Evolutionary conservation across 306 rosid genomes (phyloP), one percentile per base, ranked within the genome.

Genomic region (Lathyrus sativus): DNA sequence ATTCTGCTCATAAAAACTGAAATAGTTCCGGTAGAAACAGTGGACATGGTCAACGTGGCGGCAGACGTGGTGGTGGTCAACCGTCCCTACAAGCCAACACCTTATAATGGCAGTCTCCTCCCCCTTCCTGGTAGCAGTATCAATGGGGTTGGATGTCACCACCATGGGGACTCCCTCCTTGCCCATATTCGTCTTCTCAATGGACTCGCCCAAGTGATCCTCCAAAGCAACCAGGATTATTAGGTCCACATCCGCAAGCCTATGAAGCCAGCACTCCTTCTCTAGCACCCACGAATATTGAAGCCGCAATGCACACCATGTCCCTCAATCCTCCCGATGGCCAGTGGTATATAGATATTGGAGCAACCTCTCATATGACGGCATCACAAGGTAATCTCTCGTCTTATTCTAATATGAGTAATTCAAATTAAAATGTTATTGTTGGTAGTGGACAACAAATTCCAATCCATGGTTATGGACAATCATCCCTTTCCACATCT

Each of bases 321-420:
- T 17, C 35, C 2, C 50, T 39, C 11, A 62, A 62, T 37, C 4
- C 29, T 38, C 15, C 51, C 2, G 10, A 62, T 39, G 35, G 17
- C 0, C 3, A 62, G 2, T 62, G 67, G 35, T 39, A 62, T 18
- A 62, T 62, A 18, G 67, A 62, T 62, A 62, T 3, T 7, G 17
- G 65, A 7, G 44, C 45, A 14, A 59, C 65, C 3, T 59, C 28
- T 15, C 45, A 60, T 17, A 60, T 60, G 65, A 60, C 45, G 8
- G 1, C 28, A 14, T 14, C 24, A 1, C 65, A 8, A 60, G 65
- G 45, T 60, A 60, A 5, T 35, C 14, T 60, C 28, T 13, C 24
- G 67, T 39, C 50, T 62, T 62, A 62, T 39, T 62, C 24, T 39
- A 62, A 62, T 62, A 31, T 4, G 7, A 31, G 7, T 1, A 4